Conservation (phyloP, 75 land plant genomes). For the Selaginella moellendorffii region DNA sequence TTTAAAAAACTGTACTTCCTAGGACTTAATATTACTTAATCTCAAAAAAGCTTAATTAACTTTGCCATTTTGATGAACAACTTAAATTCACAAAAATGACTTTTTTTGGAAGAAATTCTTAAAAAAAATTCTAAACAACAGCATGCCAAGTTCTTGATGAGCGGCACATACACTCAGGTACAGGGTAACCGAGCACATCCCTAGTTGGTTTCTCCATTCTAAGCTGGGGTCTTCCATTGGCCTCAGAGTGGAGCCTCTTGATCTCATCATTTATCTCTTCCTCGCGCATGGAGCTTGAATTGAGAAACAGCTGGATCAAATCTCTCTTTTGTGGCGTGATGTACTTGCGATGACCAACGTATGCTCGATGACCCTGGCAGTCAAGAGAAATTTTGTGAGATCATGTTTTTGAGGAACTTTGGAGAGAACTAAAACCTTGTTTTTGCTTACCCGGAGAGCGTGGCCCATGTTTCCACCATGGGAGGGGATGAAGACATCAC, state of each 20-base stretch:
- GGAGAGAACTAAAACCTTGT: too few relatives aligned
- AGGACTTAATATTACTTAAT: too few relatives aligned
- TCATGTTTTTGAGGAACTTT: too few relatives aligned
- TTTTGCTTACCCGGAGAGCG: neutral
- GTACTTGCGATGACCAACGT: neutral
- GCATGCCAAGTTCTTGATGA: too few relatives aligned
- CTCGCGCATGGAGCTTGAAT: neutral
- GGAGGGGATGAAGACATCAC: conserved; percentile 6
- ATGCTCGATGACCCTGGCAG: neutral
- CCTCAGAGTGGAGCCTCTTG: neutral
- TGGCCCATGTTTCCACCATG: conserved; percentile 9
- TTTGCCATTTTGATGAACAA: too few relatives aligned
- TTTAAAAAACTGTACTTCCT: too few relatives aligned
- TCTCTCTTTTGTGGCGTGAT: neutral
- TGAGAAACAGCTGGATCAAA: neutral
- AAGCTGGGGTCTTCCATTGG: neutral
- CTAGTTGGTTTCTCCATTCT: neutral
- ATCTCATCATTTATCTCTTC: neutral
- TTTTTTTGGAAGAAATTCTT: too few relatives aligned
- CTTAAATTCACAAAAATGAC: too few relatives aligned
- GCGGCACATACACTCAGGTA: neutral
- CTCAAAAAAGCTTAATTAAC: too few relatives aligned
- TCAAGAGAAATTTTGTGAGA: too few relatives aligned
- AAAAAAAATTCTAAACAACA: too few relatives aligned
- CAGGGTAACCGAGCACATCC: neutral